These are phyloP conservation scores for Xylaria sp. DNA, from an alignment of 2,329 filamentous ascomycete species.

Conservation along the genomic window DNA sequence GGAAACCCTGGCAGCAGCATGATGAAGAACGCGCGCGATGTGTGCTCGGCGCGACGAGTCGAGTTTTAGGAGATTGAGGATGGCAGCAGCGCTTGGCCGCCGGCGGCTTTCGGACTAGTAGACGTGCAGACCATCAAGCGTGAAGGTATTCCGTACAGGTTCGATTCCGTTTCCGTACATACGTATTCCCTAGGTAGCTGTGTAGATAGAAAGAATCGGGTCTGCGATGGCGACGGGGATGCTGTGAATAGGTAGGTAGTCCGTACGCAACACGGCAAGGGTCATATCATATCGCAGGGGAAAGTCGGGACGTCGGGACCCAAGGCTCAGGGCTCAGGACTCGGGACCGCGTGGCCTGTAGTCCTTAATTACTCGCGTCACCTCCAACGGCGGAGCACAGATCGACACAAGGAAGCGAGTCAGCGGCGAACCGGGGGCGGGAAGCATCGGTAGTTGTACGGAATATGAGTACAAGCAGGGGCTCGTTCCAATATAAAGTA, in stretches of 20 bases:
- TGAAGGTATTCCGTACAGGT: background rate
- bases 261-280: background rate
- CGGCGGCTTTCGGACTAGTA: background rate
- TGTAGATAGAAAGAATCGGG: background rate
- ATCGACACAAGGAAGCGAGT: background rate
- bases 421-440: background rate
- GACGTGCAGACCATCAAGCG: background rate
- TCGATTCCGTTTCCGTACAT: too few relatives aligned
- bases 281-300: background rate
- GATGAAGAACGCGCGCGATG: constrained; percentile 17
- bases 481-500: background rate
- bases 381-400: background rate
- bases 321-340: too few relatives aligned
- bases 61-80: background rate
- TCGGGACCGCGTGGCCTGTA: background rate
- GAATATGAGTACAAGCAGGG: background rate
- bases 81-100: background rate
- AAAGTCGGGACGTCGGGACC: too few relatives aligned
- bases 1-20: constrained; percentile 40
- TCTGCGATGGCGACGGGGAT: background rate
- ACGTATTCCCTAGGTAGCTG: background rate
- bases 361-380: background rate
- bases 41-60: background rate
- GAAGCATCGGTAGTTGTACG: too few relatives aligned
- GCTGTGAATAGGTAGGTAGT: background rate